These are phyloP conservation scores for Eucalyptus lansdowneana DNA, from an alignment of 345 rosid species.

Conservation along the genomic window DNA sequence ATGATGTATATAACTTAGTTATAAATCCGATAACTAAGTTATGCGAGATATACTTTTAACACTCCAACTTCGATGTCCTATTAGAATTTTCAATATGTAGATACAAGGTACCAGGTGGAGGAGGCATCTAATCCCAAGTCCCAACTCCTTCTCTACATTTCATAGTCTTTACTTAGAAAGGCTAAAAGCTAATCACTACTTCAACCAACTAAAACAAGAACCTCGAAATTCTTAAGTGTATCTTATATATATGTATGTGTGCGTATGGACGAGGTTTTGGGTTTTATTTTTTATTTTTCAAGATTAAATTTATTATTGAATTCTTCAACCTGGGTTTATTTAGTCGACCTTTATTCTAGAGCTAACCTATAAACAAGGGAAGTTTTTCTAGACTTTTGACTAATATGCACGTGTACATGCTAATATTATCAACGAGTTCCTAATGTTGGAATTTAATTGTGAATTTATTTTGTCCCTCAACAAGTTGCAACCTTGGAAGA, in stretches of 20 bases:
- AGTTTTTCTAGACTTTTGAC: background rate
- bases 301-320: background rate
- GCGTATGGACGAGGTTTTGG: background rate
- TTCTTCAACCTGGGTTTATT: background rate
- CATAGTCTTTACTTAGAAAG: background rate
- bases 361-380: background rate
- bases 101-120: background rate
- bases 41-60: background rate
- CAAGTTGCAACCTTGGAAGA: background rate
- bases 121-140: background rate
- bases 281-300: background rate
- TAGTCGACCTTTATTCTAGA: background rate
- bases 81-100: background rate
- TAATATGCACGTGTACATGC: background rate
- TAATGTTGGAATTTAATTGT: background rate
- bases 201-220: background rate
- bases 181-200: background rate
- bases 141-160: background rate
- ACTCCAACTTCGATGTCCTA: background rate
- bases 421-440: background rate
- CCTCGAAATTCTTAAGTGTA: background rate
- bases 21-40: too few relatives aligned
- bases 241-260: background rate
- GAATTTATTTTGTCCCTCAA: background rate
- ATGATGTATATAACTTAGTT: background rate